Evolutionary conservation across 2,329 filamentous ascomycete genomes (phyloP).

Genomic region (Trichophyton verrucosum): DNA sequence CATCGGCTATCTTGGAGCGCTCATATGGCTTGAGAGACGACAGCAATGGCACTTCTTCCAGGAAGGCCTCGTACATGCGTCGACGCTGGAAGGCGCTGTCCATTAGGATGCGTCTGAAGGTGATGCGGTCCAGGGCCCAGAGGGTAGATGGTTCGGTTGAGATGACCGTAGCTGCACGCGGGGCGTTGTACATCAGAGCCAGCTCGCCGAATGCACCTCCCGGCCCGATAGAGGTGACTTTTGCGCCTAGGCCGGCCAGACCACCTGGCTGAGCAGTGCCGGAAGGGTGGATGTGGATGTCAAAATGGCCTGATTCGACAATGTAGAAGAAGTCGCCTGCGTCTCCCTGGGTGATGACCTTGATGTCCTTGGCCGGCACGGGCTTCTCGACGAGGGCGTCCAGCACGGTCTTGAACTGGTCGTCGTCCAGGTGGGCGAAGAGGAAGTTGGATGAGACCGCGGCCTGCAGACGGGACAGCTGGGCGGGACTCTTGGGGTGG

Average conservation of each 20-base stretch:
- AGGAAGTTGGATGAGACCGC: conserved; percentile 86
- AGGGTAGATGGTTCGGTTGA: conserved; percentile 72
- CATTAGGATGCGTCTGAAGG: conserved; percentile 96
- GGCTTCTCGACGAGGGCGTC: conserved; percentile 89
- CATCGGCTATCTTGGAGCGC: conserved; percentile 93
- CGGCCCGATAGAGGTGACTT: conserved; percentile 68
- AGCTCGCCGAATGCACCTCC: conserved; percentile 94
- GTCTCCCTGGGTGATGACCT: conserved; percentile 93
- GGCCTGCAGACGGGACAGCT: conserved; percentile 62
- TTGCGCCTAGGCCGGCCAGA: conserved; percentile 62
- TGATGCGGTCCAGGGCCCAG: conserved; percentile 90
- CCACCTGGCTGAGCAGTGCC: conserved; percentile 67
- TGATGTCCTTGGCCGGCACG: conserved; percentile 76
- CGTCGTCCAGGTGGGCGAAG: conserved; percentile 88
- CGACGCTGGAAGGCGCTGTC: conserved; percentile 92
- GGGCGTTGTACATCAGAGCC: conserved; percentile 96
- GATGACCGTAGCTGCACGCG: conserved; percentile 84
- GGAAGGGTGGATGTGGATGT: conserved; percentile 73
- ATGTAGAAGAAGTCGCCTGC: conserved; percentile 97
- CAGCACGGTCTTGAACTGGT: conserved; percentile 75
- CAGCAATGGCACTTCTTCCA: conserved; percentile 84
- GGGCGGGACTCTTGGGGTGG: conserved; percentile 71
- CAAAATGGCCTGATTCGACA: conserved; percentile 80
- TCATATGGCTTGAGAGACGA: conserved; percentile 79
- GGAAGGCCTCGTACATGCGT: conserved; percentile 92